Evolutionary conservation across 495 filamentous ascomycete species (phyloP), one percentile per base, ranked within the genome.

Genomic region (Xylaria bambusicola): DNA sequence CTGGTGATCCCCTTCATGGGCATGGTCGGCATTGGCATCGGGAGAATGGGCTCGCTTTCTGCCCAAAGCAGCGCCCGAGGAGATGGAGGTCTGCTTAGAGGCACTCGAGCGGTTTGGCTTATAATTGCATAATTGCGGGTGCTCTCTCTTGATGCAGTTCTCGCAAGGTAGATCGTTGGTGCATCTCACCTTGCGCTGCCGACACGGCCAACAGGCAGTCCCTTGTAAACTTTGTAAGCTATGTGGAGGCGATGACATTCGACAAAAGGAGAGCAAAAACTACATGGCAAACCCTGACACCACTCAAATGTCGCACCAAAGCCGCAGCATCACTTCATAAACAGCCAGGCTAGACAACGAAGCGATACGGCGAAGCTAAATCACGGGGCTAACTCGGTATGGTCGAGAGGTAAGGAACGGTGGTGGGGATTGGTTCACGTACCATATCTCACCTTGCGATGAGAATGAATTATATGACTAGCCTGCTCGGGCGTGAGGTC

Each of bases 141-240:
- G 86, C 57, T 89, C 86, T 59, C 87, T 80, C 75, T 88, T 89
- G 62, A 88, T 81, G 64, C 87, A 90, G 35, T 87, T 86, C 64
- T 89, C 84, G 68, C 87, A 90, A 1, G 87, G 87, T 45, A 85
- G 77, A 54, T 88, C 85, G 63, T 88, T 86, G 71, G 89, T 86
- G 66, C 87, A 90, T 74, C 87, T 89, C 41, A 89, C 87, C 64
- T 90, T 90, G 21, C 87, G 78, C 69, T 87, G 85, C 61, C 88
- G 78, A 70, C 87, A 89, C 27, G 87, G 86, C 76, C 87, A 90
- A 70, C 87, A 90, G 35, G 87, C 86, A 49, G 81, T 83, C 26
- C 81, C 81, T 83, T 61, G 5, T 15, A 66, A 9, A 61, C 5
- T 7, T 36, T 58, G 63, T 71, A 62, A 69, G 65, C 58, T 13